Percentiles rank a stretch among this genome's conserved stretches.
These are phyloP conservation scores for Ophiostoma sp. DNA, from an alignment of 2,329 filamentous ascomycete genomes.

Conservation along the genomic window DNA sequence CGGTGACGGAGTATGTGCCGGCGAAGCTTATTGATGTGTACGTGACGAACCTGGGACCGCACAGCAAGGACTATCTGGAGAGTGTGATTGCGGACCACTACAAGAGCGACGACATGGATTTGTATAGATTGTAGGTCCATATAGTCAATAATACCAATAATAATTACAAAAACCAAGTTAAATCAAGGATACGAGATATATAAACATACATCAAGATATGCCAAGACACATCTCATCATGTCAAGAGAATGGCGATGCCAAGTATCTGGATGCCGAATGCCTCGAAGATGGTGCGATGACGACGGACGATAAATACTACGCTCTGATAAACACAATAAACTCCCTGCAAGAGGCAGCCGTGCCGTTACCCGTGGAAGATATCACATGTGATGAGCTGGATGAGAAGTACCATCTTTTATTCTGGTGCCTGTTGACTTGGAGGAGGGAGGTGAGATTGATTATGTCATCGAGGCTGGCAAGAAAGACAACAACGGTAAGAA, in stretches of 20 bases:
- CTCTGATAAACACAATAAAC: no score
- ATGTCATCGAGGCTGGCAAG: background rate
- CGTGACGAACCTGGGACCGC: conserved; percentile 67
- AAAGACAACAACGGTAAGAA: background rate
- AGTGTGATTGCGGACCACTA: conserved; percentile 33
- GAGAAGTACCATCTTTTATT: background rate
- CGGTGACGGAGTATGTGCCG: conserved; percentile 76
- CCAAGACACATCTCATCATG: no score
- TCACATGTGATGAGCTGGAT: background rate
- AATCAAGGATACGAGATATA: background rate
- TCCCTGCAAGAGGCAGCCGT: no score
- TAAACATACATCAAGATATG: no score
- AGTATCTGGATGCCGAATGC: no score
- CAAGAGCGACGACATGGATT: conserved; percentile 29
- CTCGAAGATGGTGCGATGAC: no score
- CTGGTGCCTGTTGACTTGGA: background rate
- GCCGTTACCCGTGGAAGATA: no score
- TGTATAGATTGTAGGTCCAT: conserved; percentile 18
- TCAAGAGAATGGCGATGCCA: no score
- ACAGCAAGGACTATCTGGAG: conserved; percentile 32
- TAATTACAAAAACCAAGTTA: background rate
- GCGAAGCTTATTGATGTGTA: conserved; percentile 72
- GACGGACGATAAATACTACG: no score
- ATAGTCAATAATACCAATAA: background rate
- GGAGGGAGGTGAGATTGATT: background rate